These are phyloP conservation scores for Alternaria sp. DNA, from an alignment of 2,329 filamentous ascomycete species.

Conservation along the genomic window DNA sequence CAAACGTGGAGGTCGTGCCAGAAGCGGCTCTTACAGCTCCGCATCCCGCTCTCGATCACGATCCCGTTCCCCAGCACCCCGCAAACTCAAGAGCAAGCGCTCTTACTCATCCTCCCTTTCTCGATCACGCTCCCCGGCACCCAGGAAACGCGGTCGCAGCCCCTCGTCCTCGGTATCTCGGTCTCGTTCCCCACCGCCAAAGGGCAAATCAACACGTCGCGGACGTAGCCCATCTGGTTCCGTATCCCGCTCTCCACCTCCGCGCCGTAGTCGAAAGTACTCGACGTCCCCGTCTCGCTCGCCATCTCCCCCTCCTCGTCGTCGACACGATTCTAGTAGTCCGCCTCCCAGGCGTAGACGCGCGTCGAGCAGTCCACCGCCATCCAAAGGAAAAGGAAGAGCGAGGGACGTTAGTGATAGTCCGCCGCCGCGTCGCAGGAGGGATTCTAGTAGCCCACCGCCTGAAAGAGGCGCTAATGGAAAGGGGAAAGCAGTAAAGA, in stretches of 20 bases:
- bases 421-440: slow-evolving; percentile 3
- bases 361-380: slow-evolving; percentile 8
- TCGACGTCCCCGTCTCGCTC: slow-evolving; percentile 5
- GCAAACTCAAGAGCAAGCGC: slow-evolving; percentile 27
- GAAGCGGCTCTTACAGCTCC: slow-evolving; percentile 31
- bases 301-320: neutral
- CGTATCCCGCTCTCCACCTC: slow-evolving; percentile 10
- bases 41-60: slow-evolving; percentile 36
- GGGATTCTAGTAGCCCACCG: neutral
- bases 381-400: neutral
- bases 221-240: slow-evolving; percentile 28
- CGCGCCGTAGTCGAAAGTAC: slow-evolving; percentile 9
- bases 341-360: slow-evolving; percentile 11
- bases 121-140: slow-evolving; percentile 32
- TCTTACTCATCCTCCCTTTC: slow-evolving; percentile 32
- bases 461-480: neutral
- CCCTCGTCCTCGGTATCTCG: slow-evolving; percentile 23
- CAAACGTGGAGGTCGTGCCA: slow-evolving; percentile 29
- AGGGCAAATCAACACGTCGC: slow-evolving; percentile 18
- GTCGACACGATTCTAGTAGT: neutral
- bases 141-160: slow-evolving; percentile 36
- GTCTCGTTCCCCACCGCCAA: slow-evolving; percentile 29
- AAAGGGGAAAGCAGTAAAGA: neutral
- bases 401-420: neutral
- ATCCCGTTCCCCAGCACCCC: slow-evolving; percentile 33